Conservation (phyloP, 2,329 filamentous ascomycete genomes). For the Diplodia seriata region DNA sequence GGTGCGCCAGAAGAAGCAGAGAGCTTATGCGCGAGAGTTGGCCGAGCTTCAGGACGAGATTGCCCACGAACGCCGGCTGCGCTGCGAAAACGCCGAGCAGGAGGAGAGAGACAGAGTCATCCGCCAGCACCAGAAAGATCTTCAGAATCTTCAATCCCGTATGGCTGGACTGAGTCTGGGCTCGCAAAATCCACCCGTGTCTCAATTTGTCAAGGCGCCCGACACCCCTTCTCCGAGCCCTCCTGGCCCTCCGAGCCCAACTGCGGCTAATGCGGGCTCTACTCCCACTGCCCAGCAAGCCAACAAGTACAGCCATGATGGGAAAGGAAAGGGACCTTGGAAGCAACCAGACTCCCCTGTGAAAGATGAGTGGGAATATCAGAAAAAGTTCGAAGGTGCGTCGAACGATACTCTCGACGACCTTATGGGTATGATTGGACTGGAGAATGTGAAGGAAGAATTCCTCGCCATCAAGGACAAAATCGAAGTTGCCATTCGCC, state of each 20-base stretch:
- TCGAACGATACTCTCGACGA: conserved; percentile 64
- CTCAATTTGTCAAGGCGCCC: too few species aligned
- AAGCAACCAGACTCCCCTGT: conserved; percentile 42
- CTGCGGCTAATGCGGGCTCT: neutral
- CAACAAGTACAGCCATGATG: neutral
- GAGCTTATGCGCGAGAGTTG: conserved; percentile 55
- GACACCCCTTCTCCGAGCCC: neutral
- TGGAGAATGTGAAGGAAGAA: conserved; percentile 71
- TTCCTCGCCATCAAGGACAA: conserved; percentile 69
- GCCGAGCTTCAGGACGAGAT: conserved; percentile 63
- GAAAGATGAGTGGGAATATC: conserved; percentile 65
- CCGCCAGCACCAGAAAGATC: conserved; percentile 55
- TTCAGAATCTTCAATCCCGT: conserved; percentile 39
- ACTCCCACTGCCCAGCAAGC: too few species aligned
- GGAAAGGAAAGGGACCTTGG: conserved; percentile 7
- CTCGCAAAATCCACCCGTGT: too few species aligned
- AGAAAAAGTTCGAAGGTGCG: conserved; percentile 63
- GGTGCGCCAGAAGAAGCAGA: conserved; percentile 54
- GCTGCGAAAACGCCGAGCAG: conserved; percentile 56
- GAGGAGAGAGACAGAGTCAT: conserved; percentile 54
- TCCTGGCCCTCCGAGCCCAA: neutral
- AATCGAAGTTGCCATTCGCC: conserved; percentile 66
- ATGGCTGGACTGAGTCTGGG: too few species aligned
- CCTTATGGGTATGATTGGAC: conserved; percentile 73
- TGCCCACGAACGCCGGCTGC: conserved; percentile 53